Evolutionary conservation across 306 rosid species (phyloP).

Genomic region (Argentina anserina): DNA sequence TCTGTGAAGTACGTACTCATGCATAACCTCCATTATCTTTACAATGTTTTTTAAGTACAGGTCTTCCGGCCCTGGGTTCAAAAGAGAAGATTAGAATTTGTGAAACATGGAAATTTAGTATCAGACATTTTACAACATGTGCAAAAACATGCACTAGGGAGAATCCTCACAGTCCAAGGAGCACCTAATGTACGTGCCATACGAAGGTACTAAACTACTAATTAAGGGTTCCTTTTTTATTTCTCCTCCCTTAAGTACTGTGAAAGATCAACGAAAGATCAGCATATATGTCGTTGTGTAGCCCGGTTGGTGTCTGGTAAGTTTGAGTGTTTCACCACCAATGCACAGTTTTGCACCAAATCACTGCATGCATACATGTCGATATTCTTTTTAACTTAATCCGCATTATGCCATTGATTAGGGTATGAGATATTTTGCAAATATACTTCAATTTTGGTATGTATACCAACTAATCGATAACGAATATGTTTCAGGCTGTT

Average conservation of each 20-base stretch:
- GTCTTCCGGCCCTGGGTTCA: constrained; percentile 22
- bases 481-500: constrained; percentile 36
- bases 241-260: not conserved
- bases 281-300: no score
- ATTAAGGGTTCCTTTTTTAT: not conserved
- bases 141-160: constrained; percentile 15
- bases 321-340: not conserved
- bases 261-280: not conserved
- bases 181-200: constrained; percentile 15
- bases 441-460: not conserved
- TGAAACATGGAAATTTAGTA: constrained; percentile 10
- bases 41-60: not conserved
- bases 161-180: constrained; percentile 15
- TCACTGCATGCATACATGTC: not conserved
- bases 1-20: not conserved
- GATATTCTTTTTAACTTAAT: not conserved
- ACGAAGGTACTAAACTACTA: constrained; percentile 19
- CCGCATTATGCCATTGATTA: not conserved
- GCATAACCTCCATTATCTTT: not conserved
- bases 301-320: not conserved
- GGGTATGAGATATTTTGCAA: not conserved
- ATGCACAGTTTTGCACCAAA: no score
- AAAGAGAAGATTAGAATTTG: constrained; percentile 19
- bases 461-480: not conserved
- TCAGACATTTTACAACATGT: constrained; percentile 15